These are phyloP conservation scores for Chalciporus chontae DNA, from an alignment of 768 basidiomycete genomes.

Conservation along the genomic window DNA sequence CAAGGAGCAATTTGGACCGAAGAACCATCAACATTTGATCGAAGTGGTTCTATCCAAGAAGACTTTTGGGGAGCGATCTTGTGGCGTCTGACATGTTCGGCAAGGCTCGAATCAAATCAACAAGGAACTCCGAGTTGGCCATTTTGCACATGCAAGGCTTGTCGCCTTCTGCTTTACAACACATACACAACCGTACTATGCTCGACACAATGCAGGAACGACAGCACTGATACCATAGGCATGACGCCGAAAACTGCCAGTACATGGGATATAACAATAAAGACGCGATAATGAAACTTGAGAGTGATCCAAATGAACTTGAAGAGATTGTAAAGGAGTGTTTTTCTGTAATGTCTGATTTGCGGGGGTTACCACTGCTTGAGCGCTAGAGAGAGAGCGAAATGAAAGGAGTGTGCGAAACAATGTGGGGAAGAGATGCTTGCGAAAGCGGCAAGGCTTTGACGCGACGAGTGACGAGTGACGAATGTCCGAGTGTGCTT, in stretches of 20 bases:
- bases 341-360: constrained; percentile 6
- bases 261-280: constrained; percentile 3
- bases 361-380: not conserved
- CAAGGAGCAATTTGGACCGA: not conserved
- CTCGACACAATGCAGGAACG: constrained; percentile 1
- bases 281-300: constrained; percentile 4
- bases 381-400: not conserved
- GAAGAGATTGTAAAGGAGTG: constrained; percentile 11
- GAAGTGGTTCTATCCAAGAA: not conserved
- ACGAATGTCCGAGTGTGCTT: constrained; percentile 3
- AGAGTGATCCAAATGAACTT: constrained; percentile 17
- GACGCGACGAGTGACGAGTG: constrained; percentile 8
- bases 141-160: not conserved
- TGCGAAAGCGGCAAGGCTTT: constrained; percentile 1
- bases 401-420: constrained; percentile 1
- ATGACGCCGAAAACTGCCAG: not conserved
- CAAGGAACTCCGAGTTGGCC: constrained; percentile 1
- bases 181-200: constrained; percentile 14
- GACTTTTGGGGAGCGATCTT: not conserved
- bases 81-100: not conserved
- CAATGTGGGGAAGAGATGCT: constrained; percentile 2
- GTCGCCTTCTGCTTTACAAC: constrained; percentile 16
- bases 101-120: not conserved
- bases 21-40: too few species aligned
- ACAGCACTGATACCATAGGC: constrained; percentile 16